Percentiles rank a stretch among this genome's conserved stretches.
phyloP scores from a whole-genome alignment of 306 rosid genomes.

The Lotus japonicus region DNA sequence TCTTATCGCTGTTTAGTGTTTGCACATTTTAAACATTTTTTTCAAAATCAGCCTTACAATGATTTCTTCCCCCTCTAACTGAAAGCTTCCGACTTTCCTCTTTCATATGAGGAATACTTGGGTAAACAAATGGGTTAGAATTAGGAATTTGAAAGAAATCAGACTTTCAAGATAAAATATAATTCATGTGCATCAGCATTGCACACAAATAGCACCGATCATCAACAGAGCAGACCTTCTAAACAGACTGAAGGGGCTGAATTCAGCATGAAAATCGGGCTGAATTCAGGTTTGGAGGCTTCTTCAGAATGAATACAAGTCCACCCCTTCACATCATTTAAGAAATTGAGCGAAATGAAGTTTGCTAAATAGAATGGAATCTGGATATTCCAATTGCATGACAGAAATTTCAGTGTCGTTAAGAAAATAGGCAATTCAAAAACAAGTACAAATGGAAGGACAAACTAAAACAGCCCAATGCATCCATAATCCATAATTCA shows the following conservation, averaged over 20 bases:
- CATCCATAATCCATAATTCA: constrained; percentile 57
- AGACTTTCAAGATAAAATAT: too few species aligned
- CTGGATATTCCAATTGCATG: constrained; percentile 29
- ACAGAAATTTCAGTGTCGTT: constrained; percentile 38
- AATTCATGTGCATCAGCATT: too few species aligned
- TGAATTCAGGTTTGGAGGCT: not conserved
- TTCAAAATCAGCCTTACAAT: too few species aligned
- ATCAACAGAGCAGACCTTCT: not conserved
- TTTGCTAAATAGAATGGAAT: constrained; percentile 16
- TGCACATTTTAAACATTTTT: too few species aligned
- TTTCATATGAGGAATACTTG: too few species aligned
- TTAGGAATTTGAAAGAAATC: too few species aligned
- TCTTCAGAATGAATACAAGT: not conserved
- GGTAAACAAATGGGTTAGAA: too few species aligned
- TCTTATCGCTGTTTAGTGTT: too few species aligned
- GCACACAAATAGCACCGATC: too few species aligned
- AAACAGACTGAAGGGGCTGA: not conserved
- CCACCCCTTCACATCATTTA: not conserved
- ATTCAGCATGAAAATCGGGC: not conserved
- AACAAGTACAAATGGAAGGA: constrained; percentile 48
- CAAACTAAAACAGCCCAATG: constrained; percentile 45
- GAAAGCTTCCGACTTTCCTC: too few species aligned
- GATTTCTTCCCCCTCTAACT: too few species aligned
- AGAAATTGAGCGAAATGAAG: not conserved
- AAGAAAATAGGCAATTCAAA: constrained; percentile 49